Conservation (phyloP, 2,329 filamentous ascomycete species). For the Talaromyces rugulosus region DNA sequence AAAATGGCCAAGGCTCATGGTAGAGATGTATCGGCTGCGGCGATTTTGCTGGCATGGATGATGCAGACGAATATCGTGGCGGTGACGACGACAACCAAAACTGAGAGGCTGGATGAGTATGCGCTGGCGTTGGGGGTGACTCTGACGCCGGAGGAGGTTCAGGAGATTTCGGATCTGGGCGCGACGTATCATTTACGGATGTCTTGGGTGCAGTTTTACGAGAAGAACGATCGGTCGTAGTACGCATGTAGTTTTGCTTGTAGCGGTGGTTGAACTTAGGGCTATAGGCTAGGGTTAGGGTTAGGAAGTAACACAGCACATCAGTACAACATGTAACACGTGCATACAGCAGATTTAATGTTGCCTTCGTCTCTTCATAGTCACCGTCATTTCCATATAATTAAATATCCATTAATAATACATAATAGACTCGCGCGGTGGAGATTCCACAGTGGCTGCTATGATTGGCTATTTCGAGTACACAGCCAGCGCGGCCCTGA, state of each 20-base stretch:
- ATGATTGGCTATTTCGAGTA: conserved; percentile 4
- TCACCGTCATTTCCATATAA: neutral
- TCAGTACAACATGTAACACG: neutral
- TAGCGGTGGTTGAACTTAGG: neutral
- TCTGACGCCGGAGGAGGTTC: neutral
- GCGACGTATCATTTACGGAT: neutral
- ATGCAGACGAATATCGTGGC: neutral
- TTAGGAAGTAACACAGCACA: too few relatives aligned
- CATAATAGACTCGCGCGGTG: too few relatives aligned
- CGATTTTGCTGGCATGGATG: neutral
- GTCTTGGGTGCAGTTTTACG: neutral
- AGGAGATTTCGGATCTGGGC: neutral
- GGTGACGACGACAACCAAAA: neutral
- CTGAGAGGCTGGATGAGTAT: neutral
- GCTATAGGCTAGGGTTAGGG: too few relatives aligned
- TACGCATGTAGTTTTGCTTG: neutral
- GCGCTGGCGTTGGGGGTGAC: neutral
- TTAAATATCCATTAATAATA: neutral
- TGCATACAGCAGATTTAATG: neutral
- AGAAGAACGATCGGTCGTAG: neutral
- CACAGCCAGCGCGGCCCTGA: neutral
- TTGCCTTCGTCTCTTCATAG: neutral
- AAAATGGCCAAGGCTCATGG: neutral
- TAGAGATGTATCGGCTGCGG: neutral
- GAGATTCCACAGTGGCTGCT: neutral